Evolutionary conservation across 108 stramenopile genomes (phyloP).

Genomic region (Epipyxis sp.): DNA sequence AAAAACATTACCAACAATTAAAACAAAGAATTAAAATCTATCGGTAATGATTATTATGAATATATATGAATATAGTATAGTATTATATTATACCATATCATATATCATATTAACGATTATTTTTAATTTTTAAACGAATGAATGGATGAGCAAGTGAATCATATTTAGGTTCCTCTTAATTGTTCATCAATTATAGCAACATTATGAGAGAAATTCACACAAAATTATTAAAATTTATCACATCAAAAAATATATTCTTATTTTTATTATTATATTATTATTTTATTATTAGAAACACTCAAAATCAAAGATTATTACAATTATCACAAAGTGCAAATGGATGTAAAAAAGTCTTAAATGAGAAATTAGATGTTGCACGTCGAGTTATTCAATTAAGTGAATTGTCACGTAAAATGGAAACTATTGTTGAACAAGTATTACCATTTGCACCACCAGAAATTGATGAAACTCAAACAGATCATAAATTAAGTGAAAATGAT

Average conservation of each 20-base stretch:
- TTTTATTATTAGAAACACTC: too few species aligned
- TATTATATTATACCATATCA: too few species aligned
- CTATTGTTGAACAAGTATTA: constrained; percentile 57
- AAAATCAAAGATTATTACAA: constrained; percentile 42
- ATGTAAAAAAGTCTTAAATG: constrained; percentile 36
- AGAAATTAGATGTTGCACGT: constrained; percentile 8
- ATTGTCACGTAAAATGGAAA: constrained; percentile 58
- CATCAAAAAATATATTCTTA: too few species aligned
- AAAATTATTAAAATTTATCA: too few species aligned
- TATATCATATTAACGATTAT: too few species aligned
- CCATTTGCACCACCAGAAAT: constrained; percentile 41
- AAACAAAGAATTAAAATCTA: constrained; percentile 59
- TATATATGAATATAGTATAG: constrained; percentile 2
- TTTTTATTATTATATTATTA: too few species aligned
- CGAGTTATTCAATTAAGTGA: constrained; percentile 57
- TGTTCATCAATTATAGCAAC: too few species aligned
- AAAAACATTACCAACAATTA: constrained; percentile 60
- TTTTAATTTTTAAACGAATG: too few species aligned
- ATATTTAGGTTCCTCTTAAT: too few species aligned
- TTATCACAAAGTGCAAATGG: constrained; percentile 54
- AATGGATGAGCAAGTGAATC: too few species aligned
- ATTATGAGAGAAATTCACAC: too few species aligned
- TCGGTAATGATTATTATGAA: constrained; percentile 28
- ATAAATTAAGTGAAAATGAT: constrained; percentile 21
- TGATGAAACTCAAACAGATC: background rate